Evolutionary conservation across 805 yeast genomes (phyloP).

Genomic region (Candida nitratophila): DNA sequence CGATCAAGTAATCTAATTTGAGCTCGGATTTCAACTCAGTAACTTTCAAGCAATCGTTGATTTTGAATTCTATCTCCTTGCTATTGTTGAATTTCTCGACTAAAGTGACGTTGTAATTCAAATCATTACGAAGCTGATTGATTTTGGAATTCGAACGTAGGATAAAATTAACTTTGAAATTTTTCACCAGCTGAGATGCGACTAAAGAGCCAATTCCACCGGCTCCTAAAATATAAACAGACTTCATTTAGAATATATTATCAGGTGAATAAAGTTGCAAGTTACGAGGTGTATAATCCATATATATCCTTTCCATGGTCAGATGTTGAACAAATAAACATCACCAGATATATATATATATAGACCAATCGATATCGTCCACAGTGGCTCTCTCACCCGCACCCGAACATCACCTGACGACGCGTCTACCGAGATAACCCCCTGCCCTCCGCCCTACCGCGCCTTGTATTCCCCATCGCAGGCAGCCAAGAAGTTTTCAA

Average conservation of each 20-base stretch:
- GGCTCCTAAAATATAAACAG: constrained; percentile 25
- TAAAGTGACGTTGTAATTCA: not conserved
- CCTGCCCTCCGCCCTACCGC: too few relatives aligned
- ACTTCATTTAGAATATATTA: not conserved
- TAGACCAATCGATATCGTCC: too few relatives aligned
- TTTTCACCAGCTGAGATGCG: constrained; percentile 14
- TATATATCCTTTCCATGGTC: too few relatives aligned
- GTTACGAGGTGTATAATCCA: too few relatives aligned
- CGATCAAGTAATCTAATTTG: constrained; percentile 33
- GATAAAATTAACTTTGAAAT: constrained; percentile 18
- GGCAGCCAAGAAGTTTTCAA: too few relatives aligned
- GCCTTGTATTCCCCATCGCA: too few relatives aligned
- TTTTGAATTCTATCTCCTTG: constrained; percentile 12
- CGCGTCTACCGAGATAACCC: too few relatives aligned
- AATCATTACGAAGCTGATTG: constrained; percentile 7
- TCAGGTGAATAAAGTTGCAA: too few relatives aligned
- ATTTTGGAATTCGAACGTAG: constrained; percentile 19
- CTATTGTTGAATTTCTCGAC: constrained; percentile 4
- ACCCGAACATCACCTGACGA: too few relatives aligned
- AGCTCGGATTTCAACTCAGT: not conserved
- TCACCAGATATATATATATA: too few relatives aligned
- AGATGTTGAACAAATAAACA: too few relatives aligned
- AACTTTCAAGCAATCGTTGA: not conserved
- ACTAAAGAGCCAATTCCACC: constrained; percentile 29
- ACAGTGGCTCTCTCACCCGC: too few relatives aligned